Conservation (phyloP, 2,329 filamentous ascomycete genomes). For the Xylaria hypoxylon region DNA sequence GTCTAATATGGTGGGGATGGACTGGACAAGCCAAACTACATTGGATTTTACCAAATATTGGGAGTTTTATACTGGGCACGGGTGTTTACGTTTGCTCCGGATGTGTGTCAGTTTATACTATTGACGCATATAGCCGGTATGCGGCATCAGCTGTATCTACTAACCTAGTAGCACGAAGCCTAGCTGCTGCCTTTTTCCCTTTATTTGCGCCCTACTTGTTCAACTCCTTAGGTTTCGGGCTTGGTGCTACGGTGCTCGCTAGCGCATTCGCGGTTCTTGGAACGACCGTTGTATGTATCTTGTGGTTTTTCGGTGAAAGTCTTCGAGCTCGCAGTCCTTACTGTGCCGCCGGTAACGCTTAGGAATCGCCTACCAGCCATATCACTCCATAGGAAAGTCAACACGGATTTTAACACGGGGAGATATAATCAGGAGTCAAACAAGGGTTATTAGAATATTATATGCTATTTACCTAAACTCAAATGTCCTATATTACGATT, state of each 20-base stretch:
- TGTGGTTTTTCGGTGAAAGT: constrained; percentile 35
- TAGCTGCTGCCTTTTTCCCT: constrained; percentile 67
- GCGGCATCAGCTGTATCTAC: constrained; percentile 58
- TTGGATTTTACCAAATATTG: constrained; percentile 59
- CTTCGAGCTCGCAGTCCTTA: constrained; percentile 25
- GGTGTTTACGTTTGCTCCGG: constrained; percentile 64
- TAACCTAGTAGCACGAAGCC: constrained; percentile 36
- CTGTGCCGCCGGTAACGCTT: constrained; percentile 1
- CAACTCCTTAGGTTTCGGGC: constrained; percentile 57
- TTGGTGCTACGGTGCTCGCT: constrained; percentile 55
- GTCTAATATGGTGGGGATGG: constrained; percentile 51
- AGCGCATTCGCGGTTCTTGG: constrained; percentile 61
- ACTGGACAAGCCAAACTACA: constrained; percentile 44
- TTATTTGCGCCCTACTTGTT: constrained; percentile 64
- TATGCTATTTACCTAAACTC: too few relatives aligned
- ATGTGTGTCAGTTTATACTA: constrained; percentile 64
- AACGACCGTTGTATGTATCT: constrained; percentile 12
- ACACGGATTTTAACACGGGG: too few relatives aligned
- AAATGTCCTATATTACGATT: too few relatives aligned
- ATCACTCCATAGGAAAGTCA: too few relatives aligned
- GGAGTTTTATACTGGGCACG: constrained; percentile 61
- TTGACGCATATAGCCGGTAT: constrained; percentile 57
- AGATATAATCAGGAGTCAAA: too few relatives aligned
- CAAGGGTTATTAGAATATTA: too few relatives aligned
- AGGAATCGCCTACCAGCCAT: background rate